These are phyloP conservation scores for Dactylellina parvicollis DNA, from an alignment of 2,329 filamentous ascomycete species.

Conservation along the genomic window DNA sequence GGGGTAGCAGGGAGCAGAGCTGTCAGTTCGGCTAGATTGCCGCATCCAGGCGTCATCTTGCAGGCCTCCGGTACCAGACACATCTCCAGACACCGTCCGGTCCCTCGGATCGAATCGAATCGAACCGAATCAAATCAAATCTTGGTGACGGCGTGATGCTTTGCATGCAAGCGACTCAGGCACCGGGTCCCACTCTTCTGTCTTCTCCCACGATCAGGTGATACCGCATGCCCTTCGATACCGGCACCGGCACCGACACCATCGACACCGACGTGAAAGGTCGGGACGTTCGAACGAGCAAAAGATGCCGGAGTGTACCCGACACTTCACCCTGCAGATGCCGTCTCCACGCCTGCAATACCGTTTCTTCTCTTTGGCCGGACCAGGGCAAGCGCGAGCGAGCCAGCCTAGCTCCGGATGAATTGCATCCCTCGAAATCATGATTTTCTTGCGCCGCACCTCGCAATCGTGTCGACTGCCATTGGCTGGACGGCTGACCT, in stretches of 20 bases:
- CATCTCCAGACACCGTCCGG: neutral
- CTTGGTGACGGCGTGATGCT: neutral
- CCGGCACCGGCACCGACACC: too few species aligned
- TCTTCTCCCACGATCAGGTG: too few species aligned
- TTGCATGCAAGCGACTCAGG: constrained; percentile 36
- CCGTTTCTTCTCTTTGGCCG: constrained; percentile 27
- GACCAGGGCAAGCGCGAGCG: constrained; percentile 25
- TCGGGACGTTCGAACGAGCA: too few species aligned
- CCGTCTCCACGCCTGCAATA: constrained; percentile 11
- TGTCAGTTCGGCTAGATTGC: constrained; percentile 43
- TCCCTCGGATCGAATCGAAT: neutral
- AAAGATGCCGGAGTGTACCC: constrained; percentile 13
- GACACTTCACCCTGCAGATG: constrained; percentile 47
- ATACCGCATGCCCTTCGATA: too few species aligned
- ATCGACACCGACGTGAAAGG: too few species aligned
- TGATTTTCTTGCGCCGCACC: neutral
- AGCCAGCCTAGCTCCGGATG: constrained; percentile 45
- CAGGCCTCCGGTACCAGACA: constrained; percentile 18
- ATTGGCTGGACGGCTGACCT: constrained; percentile 39
- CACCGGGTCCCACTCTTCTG: constrained; percentile 24
- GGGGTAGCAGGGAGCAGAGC: neutral
- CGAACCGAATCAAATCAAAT: too few species aligned
- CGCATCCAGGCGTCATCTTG: constrained; percentile 52
- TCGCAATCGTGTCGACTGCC: constrained; percentile 13
- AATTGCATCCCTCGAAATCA: constrained; percentile 29